Conservation (phyloP, 805 yeast genomes). For the Teunomyces lycoperdinae region DNA sequence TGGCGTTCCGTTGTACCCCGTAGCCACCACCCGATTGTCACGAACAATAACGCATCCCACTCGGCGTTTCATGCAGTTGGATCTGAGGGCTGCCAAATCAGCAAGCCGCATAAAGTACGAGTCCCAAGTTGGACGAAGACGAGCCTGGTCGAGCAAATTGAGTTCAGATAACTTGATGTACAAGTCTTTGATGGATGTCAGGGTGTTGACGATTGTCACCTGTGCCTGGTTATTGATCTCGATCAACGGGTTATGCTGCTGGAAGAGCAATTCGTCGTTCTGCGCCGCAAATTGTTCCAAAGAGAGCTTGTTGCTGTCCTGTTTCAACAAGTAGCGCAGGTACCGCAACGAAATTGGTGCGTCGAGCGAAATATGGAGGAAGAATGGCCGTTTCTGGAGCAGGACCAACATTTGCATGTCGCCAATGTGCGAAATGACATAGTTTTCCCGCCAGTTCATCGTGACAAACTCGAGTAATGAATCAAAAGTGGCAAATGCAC, state of each 20-base stretch:
- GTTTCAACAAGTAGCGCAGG: slow-evolving; percentile 25
- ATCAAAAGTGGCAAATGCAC: slow-evolving; percentile 35
- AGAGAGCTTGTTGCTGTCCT: slow-evolving; percentile 8
- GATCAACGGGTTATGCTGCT: slow-evolving; percentile 49
- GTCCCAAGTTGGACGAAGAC: slow-evolving; percentile 94
- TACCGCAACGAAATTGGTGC: slow-evolving; percentile 60
- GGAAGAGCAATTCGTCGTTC: slow-evolving; percentile 39
- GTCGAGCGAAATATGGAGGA: slow-evolving; percentile 74
- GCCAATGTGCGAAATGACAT: slow-evolving; percentile 54
- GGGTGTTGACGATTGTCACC: slow-evolving; percentile 39
- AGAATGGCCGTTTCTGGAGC: slow-evolving; percentile 73
- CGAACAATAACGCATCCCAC: slow-evolving; percentile 95
- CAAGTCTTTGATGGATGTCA: slow-evolving; percentile 32
- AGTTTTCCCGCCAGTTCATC: slow-evolving; percentile 58
- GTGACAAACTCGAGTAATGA: slow-evolving; percentile 63
- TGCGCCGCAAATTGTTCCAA: slow-evolving; percentile 36
- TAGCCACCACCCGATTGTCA: slow-evolving; percentile 82
- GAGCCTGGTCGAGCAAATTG: slow-evolving; percentile 30
- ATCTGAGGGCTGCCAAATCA: slow-evolving; percentile 84
- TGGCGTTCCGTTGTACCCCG: slow-evolving; percentile 98
- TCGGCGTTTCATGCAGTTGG: slow-evolving; percentile 95
- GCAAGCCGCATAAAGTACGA: slow-evolving; percentile 93
- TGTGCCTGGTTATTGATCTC: slow-evolving; percentile 59
- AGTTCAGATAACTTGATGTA: slow-evolving; percentile 40
- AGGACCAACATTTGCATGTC: slow-evolving; percentile 41